Base-by-base conservation (phyloP, 805 yeast species). In the Starmerella powellii region DNA sequence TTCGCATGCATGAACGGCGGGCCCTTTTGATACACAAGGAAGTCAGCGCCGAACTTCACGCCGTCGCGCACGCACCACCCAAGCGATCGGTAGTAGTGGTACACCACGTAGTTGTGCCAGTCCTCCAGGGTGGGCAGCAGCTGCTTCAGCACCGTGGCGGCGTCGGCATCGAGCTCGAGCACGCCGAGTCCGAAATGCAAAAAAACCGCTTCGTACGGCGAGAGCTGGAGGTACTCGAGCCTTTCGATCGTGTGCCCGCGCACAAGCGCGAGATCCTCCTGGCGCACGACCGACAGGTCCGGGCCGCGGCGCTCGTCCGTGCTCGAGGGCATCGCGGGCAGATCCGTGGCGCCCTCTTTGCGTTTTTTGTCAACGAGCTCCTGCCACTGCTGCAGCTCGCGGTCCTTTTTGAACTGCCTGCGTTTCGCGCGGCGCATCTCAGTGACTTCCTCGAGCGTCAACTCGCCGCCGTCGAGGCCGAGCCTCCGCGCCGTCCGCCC, bases 51-150 rank as follows among this genome's bases (percentile, higher is more conserved):
- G 60, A 91, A 91, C 60, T 91, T 91, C 43, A 86, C 73, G 0
- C 97, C 98, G 0, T 87, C 74, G 45, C 93, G 69, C 2, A 80
- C 91, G 65, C 96, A 88, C 96, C 97, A 91, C 0, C 96, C 96
- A 20, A 74, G 68, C 0, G 95, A 78, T 40, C 94, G 70, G 61
- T 76, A 87, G 58, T 88, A 86, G 56, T 85, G 93, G 55, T 87
- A 88, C 1, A 73, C 87, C 4, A 75, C 76, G 53, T 81, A 88
- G 36, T 72, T 68, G 2, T 68, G 48, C 79, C 50, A 48, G 6
- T 31, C 42, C 11, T 33, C 26, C 4, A 37, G 35, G 8, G 44
- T 23, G 18, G 37, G 38, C n/a, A 45, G 18, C 15, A 34, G 31
- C 35, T 18, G 27, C 15, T 11, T 3, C 2, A 39, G 34, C 20